phyloP scores from a whole-genome alignment of 108 stramenopile species.

The Schizochytrium sp. region DNA sequence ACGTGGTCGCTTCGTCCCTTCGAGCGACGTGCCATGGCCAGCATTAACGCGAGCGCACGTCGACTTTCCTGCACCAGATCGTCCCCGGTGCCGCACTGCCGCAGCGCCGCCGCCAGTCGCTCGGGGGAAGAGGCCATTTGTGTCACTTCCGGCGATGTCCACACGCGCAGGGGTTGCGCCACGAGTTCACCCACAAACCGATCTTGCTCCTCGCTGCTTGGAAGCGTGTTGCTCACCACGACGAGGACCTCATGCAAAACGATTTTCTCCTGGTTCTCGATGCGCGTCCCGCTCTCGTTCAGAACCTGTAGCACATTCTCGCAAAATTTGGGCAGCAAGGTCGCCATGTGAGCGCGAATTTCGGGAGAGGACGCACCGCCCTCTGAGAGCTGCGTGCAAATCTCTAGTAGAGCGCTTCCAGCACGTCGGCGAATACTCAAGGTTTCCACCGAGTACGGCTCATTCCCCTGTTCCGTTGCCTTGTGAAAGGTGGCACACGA shows the following conservation, averaged over 20 bases:
- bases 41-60: not conserved
- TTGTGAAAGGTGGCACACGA: not conserved
- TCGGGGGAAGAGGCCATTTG: not conserved
- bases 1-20: not conserved
- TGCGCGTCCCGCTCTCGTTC: not conserved
- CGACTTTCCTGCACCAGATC: not conserved
- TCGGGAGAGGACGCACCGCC: not conserved
- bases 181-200: not conserved
- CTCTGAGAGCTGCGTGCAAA: not conserved
- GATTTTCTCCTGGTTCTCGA: not conserved
- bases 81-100: not conserved
- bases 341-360: not conserved
- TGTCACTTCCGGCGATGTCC: not conserved
- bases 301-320: not conserved
- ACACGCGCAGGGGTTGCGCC: not conserved
- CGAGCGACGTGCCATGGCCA: not conserved
- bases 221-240: conserved; percentile 3
- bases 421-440: not conserved
- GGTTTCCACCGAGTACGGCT: not conserved
- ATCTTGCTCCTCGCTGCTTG: not conserved
- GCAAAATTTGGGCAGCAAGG: not conserved
- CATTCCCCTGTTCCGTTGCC: not conserved
- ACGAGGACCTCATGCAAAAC: not conserved
- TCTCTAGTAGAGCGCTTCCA: not conserved
- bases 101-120: not conserved